Conservation (phyloP, 345 rosid species). For the Raphanus sativus region DNA sequence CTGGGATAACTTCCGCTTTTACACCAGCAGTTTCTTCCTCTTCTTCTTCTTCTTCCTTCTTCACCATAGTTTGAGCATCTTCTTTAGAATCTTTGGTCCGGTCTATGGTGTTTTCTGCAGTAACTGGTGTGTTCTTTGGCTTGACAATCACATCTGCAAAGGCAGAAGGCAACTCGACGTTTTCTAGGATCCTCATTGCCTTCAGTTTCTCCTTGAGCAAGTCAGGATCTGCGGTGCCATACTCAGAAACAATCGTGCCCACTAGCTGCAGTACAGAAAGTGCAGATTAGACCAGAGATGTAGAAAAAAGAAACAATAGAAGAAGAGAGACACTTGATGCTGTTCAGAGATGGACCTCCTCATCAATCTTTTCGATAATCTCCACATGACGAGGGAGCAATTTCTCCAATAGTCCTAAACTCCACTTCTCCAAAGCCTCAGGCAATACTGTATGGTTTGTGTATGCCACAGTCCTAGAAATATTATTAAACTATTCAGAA, state of each 20-base stretch:
- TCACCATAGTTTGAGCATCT: constrained; percentile 27
- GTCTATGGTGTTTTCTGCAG: constrained; percentile 25
- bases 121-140: constrained; percentile 41
- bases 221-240: constrained; percentile 52
- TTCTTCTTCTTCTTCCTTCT: constrained; percentile 15
- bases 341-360: constrained; percentile 54
- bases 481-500: constrained; percentile 1
- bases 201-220: constrained; percentile 59
- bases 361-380: constrained; percentile 81
- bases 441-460: constrained; percentile 87
- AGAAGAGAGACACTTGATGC: constrained; percentile 13
- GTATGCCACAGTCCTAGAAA: constrained; percentile 70
- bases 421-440: constrained; percentile 90
- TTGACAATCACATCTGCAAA: constrained; percentile 62
- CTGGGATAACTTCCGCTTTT: constrained; percentile 44
- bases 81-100: constrained; percentile 32
- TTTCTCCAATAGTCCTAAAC: constrained; percentile 74
- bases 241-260: constrained; percentile 56
- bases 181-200: constrained; percentile 76
- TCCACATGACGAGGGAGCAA: constrained; percentile 74
- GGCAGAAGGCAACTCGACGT: constrained; percentile 65
- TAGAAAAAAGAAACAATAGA: not conserved
- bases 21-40: constrained; percentile 38
- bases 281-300: constrained; percentile 15
- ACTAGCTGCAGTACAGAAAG: constrained; percentile 49